Evolutionary conservation across 495 filamentous ascomycete genomes (phyloP).

Genomic region (Achaetomiella virescens): DNA sequence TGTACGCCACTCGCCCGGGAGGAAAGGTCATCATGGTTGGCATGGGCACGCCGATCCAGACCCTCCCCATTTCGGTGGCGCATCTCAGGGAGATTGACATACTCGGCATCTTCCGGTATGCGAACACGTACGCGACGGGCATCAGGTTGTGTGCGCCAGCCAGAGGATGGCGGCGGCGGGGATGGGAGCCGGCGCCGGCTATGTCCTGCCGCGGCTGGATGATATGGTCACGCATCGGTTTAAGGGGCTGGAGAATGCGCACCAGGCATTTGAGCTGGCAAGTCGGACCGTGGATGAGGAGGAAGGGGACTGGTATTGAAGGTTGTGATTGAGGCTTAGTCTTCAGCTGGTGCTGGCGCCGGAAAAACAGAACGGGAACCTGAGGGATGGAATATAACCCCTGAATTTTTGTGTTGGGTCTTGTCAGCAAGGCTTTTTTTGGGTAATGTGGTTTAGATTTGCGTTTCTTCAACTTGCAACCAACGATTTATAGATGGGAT

Average conservation of each 20-base stretch:
- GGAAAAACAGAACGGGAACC: too few species aligned
- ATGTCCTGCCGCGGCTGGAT: conserved; percentile 55
- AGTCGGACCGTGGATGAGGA: conserved; percentile 69
- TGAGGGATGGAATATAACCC: too few species aligned
- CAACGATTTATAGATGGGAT: too few species aligned
- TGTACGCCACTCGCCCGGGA: conserved; percentile 74
- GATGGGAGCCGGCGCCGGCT: conserved; percentile 23
- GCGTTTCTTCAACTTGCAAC: too few species aligned
- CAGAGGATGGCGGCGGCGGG: conserved; percentile 37
- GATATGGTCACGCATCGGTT: conserved; percentile 73
- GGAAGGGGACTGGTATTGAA: conserved; percentile 77
- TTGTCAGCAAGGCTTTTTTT: too few species aligned
- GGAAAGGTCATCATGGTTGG: conserved; percentile 83
- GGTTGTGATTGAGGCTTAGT: conserved; percentile 63
- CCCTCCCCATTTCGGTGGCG: conserved; percentile 75
- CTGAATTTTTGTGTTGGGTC: too few species aligned
- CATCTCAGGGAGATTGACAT: conserved; percentile 87
- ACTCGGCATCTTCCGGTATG: conserved; percentile 86
- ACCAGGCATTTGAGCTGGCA: conserved; percentile 74
- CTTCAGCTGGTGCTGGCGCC: too few species aligned
- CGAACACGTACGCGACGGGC: conserved; percentile 77
- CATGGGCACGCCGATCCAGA: conserved; percentile 90
- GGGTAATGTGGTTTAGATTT: too few species aligned
- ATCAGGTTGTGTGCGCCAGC: conserved; percentile 59
- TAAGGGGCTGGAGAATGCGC: conserved; percentile 56